These are phyloP conservation scores for Spencermartinsiella ligniputridi DNA, from an alignment of 1,139 yeast species.

Conservation along the genomic window DNA sequence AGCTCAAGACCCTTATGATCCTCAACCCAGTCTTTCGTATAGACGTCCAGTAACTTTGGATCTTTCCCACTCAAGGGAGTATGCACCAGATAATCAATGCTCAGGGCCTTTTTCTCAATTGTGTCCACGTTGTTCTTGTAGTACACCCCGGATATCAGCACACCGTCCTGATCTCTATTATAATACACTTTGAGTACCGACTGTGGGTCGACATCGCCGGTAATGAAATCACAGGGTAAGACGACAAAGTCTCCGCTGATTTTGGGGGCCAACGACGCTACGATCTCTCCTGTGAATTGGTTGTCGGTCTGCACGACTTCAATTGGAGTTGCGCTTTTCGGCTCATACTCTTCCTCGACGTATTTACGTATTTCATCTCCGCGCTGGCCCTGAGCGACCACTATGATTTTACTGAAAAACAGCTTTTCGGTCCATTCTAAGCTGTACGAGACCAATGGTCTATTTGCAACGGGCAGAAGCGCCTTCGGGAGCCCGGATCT, in stretches of 20 bases:
- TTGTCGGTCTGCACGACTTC: constrained; percentile 19
- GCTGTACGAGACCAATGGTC: constrained; percentile 84
- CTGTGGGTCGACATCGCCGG: constrained; percentile 81
- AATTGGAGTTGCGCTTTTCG: constrained; percentile 7
- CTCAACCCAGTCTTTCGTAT: constrained; percentile 60
- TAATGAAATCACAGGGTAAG: constrained; percentile 88
- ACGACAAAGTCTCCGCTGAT: constrained; percentile 58
- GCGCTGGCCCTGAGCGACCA: constrained; percentile 39
- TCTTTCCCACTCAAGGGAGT: constrained; percentile 44
- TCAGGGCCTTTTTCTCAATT: constrained; percentile 72
- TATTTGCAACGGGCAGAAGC: constrained; percentile 80
- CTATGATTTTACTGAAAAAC: constrained; percentile 40
- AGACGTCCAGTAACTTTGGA: constrained; percentile 61
- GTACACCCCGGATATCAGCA: constrained; percentile 56
- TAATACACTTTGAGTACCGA: constrained; percentile 80
- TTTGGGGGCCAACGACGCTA: constrained; percentile 47
- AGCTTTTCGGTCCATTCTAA: constrained; percentile 93
- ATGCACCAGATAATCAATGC: constrained; percentile 54
- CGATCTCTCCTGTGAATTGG: constrained; percentile 51
- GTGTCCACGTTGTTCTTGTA: constrained; percentile 67
- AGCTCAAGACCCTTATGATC: constrained; percentile 66
- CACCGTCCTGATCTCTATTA: constrained; percentile 60
- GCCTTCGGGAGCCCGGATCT: constrained; percentile 70
- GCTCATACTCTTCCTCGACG: constrained; percentile 15
- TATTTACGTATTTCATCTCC: constrained; percentile 16